Evolutionary conservation across 306 rosid species (phyloP), one percentile per base, ranked within the genome.

Genomic region (Vachellia pachyceras): DNA sequence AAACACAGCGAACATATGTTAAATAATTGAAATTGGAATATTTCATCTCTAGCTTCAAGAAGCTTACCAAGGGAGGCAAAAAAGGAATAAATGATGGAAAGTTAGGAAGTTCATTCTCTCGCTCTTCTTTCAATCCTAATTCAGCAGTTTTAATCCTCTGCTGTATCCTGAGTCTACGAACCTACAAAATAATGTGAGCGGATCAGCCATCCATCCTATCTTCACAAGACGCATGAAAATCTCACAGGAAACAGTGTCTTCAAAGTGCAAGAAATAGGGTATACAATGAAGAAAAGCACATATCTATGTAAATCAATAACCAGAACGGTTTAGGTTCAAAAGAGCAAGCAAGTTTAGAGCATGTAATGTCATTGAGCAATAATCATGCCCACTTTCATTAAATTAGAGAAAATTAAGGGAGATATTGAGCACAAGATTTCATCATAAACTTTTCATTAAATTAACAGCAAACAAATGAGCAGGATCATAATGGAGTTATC

Each of bases 71-170:
- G 64, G 98, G 99, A 83, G 99, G 99, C 92, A 95, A 90, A 86
- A 95, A 95, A 14, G 99, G 99, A 78, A 95, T 95, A 85, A 93
- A 95, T 3, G 99, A 95, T 73, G 97, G 99, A 75, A 95, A 93
- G 77, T 90, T 82, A 17, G 98, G 99, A 84, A 95, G 95, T 84
- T 95, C 99, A 69, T 87, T 89, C 80, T 95, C 99, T 82, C 63
- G 94, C 87, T 88, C 91, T 67, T 91, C 97, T 37, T 61, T 77
- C 17, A 63, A 80, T 70, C 97, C 97, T 65, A 91, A 89, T 83
- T 91, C 97, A 25, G 92, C 91, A 58, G 42, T 93, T 86, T 91
- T 95, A 60, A 95, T 87, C 76, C 99, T 90, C 78, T 95, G 97
- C 36, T 95, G 99, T 83, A 95, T 91, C 86, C 97, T 87, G 85